phyloP scores from a whole-genome alignment of 75 land plant species.

The Pinus tabuliformis region DNA sequence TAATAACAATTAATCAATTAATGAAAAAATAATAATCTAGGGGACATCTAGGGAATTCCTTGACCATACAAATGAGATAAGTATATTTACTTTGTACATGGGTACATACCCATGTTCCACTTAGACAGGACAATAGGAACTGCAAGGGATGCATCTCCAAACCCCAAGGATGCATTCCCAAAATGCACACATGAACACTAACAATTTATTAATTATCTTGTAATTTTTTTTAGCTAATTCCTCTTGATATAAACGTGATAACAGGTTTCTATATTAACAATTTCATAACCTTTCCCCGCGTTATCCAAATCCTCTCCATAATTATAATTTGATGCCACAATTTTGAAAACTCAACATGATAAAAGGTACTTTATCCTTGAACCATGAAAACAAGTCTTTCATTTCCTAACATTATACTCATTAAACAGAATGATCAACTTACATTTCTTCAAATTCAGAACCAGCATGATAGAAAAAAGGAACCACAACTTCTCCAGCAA shows the following conservation, averaged over 20 bases:
- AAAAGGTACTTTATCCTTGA: neutral
- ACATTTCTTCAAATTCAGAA: slow-evolving; percentile 99
- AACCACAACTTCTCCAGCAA: slow-evolving; percentile 99
- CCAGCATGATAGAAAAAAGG: slow-evolving; percentile 99
- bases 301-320: neutral
- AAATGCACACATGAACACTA: no score
- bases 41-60: no score
- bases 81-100: no score
- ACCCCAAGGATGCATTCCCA: no score
- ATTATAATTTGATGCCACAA: neutral
- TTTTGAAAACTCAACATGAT: neutral
- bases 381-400: neutral
- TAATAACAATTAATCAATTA: no score
- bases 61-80: no score
- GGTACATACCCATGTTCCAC: no score
- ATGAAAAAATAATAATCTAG: no score
- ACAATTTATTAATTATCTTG: neutral
- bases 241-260: neutral
- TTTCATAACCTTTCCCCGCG: neutral
- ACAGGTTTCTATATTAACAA: neutral
- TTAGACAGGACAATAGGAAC: no score
- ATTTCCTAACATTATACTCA: neutral
- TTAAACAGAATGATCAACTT: slow-evolving; percentile 23
- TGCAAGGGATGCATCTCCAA: no score
- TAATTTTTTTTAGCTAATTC: neutral